These are phyloP conservation scores for Rosa multiflora DNA, from an alignment of 306 rosid species.

Conservation along the genomic window DNA sequence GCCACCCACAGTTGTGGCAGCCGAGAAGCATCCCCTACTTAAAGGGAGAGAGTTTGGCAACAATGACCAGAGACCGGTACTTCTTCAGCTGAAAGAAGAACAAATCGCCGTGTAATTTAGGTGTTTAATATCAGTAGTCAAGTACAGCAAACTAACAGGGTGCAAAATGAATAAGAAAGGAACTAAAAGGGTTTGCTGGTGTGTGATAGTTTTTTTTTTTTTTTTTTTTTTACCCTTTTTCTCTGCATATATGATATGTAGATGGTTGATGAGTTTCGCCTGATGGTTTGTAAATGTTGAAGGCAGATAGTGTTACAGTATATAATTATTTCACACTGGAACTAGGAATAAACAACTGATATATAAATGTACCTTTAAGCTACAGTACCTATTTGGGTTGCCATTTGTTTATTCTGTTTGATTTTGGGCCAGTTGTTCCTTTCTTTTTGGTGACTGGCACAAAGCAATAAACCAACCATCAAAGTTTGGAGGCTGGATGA, in stretches of 20 bases:
- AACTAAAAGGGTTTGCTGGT: constrained; percentile 36
- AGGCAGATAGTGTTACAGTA: constrained; percentile 44
- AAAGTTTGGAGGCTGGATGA: constrained; percentile 9
- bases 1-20: constrained; percentile 36
- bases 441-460: neutral
- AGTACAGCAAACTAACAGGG: constrained; percentile 40
- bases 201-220: constrained; percentile 1
- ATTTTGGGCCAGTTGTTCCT: constrained; percentile 7
- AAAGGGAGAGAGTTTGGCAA: constrained; percentile 54
- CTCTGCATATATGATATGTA: constrained; percentile 15
- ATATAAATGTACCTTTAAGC: neutral
- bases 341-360: constrained; percentile 20
- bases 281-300: constrained; percentile 50
- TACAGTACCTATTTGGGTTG: neutral
- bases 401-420: constrained; percentile 7
- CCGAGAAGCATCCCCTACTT: constrained; percentile 60
- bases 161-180: constrained; percentile 35
- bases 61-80: constrained; percentile 61
- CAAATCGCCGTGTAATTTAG: constrained; percentile 44
- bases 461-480: constrained; percentile 7
- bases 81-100: constrained; percentile 76
- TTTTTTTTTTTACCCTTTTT: neutral
- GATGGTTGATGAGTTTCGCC: constrained; percentile 35
- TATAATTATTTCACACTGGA: constrained; percentile 35
- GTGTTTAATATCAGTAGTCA: constrained; percentile 11